Percentiles rank a stretch among this genome's conserved stretches.
These are phyloP conservation scores for Chlamydomonas eustigma DNA, from an alignment of 139 green algal genomes.

Conservation along the genomic window DNA sequence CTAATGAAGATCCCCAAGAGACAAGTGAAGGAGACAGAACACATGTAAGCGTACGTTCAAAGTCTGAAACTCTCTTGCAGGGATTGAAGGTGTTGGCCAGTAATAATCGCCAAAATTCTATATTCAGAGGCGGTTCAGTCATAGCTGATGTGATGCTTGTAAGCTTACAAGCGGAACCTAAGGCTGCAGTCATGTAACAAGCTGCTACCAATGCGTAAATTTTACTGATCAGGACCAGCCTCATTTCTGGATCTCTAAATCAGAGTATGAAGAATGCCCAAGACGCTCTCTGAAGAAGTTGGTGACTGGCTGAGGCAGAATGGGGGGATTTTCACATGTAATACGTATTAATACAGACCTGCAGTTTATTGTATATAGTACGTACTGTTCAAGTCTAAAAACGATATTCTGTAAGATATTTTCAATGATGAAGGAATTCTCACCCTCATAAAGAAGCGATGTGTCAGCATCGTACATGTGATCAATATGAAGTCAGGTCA, in stretches of 20 bases:
- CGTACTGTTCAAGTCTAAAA: background rate
- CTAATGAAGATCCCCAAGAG: no score
- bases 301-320: background rate
- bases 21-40: no score
- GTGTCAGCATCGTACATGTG: no score
- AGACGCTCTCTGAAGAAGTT: constrained; percentile 45
- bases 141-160: constrained; percentile 80
- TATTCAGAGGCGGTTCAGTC: constrained; percentile 72
- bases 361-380: background rate
- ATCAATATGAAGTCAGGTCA: no score
- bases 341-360: background rate
- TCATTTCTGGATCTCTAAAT: constrained; percentile 68
- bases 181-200: background rate
- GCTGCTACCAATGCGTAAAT: background rate
- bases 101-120: constrained; percentile 67
- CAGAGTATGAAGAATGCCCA: constrained; percentile 68
- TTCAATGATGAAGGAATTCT: background rate
- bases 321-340: background rate
- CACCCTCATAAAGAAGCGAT: no score
- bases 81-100: constrained; percentile 67
- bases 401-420: background rate
- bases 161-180: background rate
- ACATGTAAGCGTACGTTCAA: no score
- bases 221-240: constrained; percentile 30
- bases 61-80: background rate